These are phyloP conservation scores for Fusarium xyrophilum DNA, from an alignment of 2,329 filamentous ascomycete genomes.

Conservation along the genomic window DNA sequence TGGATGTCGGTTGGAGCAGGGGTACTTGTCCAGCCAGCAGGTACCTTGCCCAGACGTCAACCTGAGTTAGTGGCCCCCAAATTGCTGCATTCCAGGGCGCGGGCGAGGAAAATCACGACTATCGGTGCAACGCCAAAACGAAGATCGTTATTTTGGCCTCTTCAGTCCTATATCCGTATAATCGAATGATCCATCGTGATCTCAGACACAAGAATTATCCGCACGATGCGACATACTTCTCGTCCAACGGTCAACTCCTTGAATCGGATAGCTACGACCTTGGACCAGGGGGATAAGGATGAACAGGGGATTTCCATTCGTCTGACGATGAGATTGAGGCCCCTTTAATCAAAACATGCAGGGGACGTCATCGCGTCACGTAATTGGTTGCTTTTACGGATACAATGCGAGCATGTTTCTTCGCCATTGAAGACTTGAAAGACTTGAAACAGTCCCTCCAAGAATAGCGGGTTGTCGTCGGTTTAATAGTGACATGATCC, in stretches of 20 bases:
- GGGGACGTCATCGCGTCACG: slow-evolving; percentile 5
- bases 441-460: background rate
- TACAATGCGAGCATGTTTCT: background rate
- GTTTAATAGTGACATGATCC: background rate
- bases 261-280: background rate
- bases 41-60: slow-evolving; percentile 11
- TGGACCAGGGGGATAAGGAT: slow-evolving; percentile 23
- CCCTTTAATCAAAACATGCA: slow-evolving; percentile 36
- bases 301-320: slow-evolving; percentile 23
- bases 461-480: background rate
- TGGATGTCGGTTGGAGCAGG: slow-evolving; percentile 8
- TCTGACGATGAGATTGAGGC: slow-evolving; percentile 28
- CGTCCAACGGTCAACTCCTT: background rate
- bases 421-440: background rate
- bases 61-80: background rate
- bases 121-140: background rate
- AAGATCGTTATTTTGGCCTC: background rate
- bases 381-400: slow-evolving; percentile 1
- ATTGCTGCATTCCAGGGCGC: background rate
- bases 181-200: background rate
- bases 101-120: background rate
- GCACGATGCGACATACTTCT: background rate
- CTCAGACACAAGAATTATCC: background rate
- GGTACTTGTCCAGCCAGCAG: slow-evolving; percentile 25
- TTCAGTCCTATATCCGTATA: background rate